phyloP scores from a whole-genome alignment of 2,329 filamentous ascomycete species.

The Talaromyces sp. region DNA sequence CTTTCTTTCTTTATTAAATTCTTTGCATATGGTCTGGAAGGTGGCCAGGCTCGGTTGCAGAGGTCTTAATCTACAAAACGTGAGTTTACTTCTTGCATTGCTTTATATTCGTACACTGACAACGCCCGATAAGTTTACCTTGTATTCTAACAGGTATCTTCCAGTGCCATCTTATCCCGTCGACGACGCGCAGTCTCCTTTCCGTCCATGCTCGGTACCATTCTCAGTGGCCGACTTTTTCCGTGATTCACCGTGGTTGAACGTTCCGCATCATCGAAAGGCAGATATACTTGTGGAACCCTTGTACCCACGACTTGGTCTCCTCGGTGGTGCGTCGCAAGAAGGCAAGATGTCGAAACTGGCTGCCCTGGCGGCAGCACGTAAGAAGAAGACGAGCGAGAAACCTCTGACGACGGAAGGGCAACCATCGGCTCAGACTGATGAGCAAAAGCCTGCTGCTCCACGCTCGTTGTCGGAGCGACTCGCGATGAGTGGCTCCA shows the following conservation, averaged over 20 bases:
- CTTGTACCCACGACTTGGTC: slow-evolving; percentile 59
- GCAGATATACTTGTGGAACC: slow-evolving; percentile 63
- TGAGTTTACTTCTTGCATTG: slow-evolving; percentile 23
- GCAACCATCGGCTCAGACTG: not conserved
- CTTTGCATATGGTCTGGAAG: not conserved
- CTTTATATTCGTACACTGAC: slow-evolving; percentile 28
- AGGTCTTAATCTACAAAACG: not conserved
- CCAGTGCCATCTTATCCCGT: slow-evolving; percentile 34
- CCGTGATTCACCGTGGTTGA: slow-evolving; percentile 79
- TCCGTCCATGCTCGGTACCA: slow-evolving; percentile 28
- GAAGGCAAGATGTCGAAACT: slow-evolving; percentile 81
- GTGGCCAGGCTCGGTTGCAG: slow-evolving; percentile 33
- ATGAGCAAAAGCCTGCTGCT: slow-evolving; percentile 10
- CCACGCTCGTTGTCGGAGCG: slow-evolving; percentile 39
- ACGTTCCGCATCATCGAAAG: slow-evolving; percentile 64
- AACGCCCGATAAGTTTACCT: slow-evolving; percentile 31
- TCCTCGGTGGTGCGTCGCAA: slow-evolving; percentile 73
- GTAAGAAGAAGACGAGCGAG: slow-evolving; percentile 77
- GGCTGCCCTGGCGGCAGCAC: slow-evolving; percentile 80
- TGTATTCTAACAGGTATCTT: slow-evolving; percentile 38
- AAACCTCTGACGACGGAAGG: slow-evolving; percentile 37
- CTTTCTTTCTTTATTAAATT: not conserved
- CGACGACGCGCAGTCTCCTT: slow-evolving; percentile 25
- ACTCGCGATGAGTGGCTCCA: slow-evolving; percentile 27
- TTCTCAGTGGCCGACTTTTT: slow-evolving; percentile 66